These are phyloP conservation scores for Schizosaccharomyces lindneri DNA, from an alignment of 805 yeast species.

Conservation along the genomic window DNA sequence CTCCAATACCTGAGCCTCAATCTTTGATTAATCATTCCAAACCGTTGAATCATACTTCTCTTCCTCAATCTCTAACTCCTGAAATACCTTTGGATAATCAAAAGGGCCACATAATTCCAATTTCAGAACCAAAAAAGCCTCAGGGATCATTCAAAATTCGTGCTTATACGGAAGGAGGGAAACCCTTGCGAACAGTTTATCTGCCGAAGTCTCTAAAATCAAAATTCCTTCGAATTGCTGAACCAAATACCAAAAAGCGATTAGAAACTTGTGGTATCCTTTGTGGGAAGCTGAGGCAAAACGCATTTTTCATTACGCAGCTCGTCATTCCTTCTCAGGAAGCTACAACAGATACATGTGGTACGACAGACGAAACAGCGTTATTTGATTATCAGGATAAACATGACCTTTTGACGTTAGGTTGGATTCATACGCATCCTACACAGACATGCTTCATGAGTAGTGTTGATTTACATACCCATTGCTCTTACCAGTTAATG, in stretches of 20 bases:
- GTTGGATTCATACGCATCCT: constrained; percentile 59
- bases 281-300: constrained; percentile 32
- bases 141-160: background rate
- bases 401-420: constrained; percentile 34
- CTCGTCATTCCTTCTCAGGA: constrained; percentile 38
- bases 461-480: constrained; percentile 44
- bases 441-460: constrained; percentile 47
- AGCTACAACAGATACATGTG: constrained; percentile 37
- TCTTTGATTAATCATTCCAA: too few species aligned
- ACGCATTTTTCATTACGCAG: constrained; percentile 39
- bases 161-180: constrained; percentile 27
- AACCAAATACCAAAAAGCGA: constrained; percentile 23
- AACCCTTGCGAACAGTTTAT: constrained; percentile 26
- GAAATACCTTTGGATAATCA: too few species aligned
- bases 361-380: constrained; percentile 33
- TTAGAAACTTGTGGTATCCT: constrained; percentile 45
- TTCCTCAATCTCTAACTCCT: too few species aligned
- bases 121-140: background rate
- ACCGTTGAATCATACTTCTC: too few species aligned
- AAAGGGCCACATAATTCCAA: too few species aligned
- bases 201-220: constrained; percentile 23
- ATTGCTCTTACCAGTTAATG: constrained; percentile 43
- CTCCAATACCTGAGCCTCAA: too few species aligned
- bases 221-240: constrained; percentile 23
- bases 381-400: constrained; percentile 31